Percentiles rank a stretch among this genome's conserved stretches.
Evolutionary conservation across 2,329 filamentous ascomycete genomes (phyloP).

Genomic region (Teratosphaeria epicoccoides): DNA sequence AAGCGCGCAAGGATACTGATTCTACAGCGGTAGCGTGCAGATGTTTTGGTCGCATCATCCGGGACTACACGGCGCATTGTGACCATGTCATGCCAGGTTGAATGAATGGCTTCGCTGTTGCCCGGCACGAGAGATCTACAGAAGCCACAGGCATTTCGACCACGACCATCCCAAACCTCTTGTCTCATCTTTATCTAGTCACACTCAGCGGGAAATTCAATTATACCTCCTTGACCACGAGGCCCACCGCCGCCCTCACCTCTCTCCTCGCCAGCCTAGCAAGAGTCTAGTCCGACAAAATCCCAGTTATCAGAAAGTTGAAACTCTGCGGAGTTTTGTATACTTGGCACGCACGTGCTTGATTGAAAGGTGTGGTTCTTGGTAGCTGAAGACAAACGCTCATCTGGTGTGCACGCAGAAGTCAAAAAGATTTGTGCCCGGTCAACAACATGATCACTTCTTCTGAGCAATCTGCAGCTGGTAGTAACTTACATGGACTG

Average conservation of each 20-base stretch:
- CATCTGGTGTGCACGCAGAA: not conserved
- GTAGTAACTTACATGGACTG: no score
- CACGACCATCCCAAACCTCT: not conserved
- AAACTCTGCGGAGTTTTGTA: not conserved
- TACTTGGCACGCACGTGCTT: not conserved
- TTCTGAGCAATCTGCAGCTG: no score
- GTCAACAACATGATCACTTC: no score
- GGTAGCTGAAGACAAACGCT: not conserved
- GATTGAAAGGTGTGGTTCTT: no score
- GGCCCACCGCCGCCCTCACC: not conserved
- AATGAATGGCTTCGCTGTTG: not conserved
- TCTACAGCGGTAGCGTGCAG: not conserved
- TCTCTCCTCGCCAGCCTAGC: not conserved
- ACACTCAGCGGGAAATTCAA: not conserved
- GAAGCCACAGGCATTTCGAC: no score
- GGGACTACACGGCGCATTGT: not conserved
- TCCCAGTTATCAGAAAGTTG: not conserved
- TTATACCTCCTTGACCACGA: not conserved
- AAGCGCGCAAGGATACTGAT: not conserved
- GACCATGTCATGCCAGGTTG: no score
- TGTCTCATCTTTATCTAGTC: not conserved
- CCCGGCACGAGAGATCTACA: not conserved
- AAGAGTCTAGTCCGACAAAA: not conserved
- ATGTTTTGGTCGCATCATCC: not conserved
- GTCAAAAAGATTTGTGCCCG: not conserved